Evolutionary conservation across 208 protist genomes (phyloP), one percentile per base, ranked within the genome.

Genomic region (Crithidia mellificae): DNA sequence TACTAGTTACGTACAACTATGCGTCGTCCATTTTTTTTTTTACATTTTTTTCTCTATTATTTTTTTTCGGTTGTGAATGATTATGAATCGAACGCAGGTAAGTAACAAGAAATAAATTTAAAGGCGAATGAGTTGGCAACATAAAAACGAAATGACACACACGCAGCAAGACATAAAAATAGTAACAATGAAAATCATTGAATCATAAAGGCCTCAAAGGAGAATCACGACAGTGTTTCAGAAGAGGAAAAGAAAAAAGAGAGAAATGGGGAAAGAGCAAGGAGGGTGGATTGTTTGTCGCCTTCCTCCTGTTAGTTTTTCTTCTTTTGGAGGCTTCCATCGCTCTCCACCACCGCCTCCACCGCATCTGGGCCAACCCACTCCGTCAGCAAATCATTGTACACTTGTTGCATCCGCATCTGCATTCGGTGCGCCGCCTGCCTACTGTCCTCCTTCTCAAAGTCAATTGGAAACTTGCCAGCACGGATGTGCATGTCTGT

Each of bases 371-470:
- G 24, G 1, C 55, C 56, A 8, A 71, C 63, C 49, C 24, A 52
- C 32, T 64, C 63, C 49, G 51, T 68, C 5, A 65, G 36, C 20
- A 80, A 49, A 19, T 78, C 72, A n/a, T 83, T 68, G 56, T 81
- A 81, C 34, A 83, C 68, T 20, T 56, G 59, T 68, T 89, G 84
- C 79, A 89, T 85, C 43, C 63, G 56, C 51, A 53, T 53, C 39
- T 68, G 84, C 77, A 89, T 71, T 8, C 77, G 66, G 7, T 22
- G 17, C 29, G 80, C 74, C 41, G 84, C 77, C 30, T 72, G 49
- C 66, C 73, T 80, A 49, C 69, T 78, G 49, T 79, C 64, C 49
- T 80, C 63, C n/a, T 49, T 55, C 8, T 81, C 76, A 25, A 69
- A 88, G 69, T 88, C 76, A 29, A 85, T 70, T 1, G 44, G 64